A percentile compares a stretch with the other conserved stretches of the same genome.
These are phyloP conservation scores for Linnemannia schmuckeri DNA, from an alignment of 192 early-diverging fungal species.

Conservation along the genomic window DNA sequence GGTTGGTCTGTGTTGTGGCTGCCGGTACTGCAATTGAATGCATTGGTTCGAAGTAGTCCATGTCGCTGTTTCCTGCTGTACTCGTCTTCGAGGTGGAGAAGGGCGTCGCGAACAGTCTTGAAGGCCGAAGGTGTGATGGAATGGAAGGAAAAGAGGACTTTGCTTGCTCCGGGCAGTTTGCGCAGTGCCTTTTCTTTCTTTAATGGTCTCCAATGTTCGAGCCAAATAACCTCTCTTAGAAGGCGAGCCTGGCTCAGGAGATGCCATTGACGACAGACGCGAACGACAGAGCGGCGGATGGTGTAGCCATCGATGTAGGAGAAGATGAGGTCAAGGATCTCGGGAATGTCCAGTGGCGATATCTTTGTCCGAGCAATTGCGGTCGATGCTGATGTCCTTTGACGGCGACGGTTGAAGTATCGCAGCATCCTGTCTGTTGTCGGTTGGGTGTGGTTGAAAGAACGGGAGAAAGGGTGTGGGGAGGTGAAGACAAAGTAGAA, in stretches of 20 bases:
- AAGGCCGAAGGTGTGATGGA: background rate
- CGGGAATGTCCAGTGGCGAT: background rate
- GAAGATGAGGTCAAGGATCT: background rate
- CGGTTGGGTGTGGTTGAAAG: too few species aligned
- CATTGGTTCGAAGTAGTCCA: too few species aligned
- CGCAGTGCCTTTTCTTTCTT: background rate
- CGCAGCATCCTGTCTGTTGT: too few species aligned
- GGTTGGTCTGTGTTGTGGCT: too few species aligned
- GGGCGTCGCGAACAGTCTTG: background rate
- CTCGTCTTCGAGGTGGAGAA: too few species aligned
- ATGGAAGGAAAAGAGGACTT: background rate
- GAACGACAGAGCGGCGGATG: background rate
- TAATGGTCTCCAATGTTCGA: background rate
- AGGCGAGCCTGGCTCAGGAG: background rate
- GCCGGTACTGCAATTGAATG: too few species aligned
- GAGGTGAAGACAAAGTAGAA: too few species aligned
- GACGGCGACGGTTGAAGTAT: too few species aligned
- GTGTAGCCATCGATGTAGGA: background rate
- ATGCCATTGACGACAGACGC: background rate
- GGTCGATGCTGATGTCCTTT: too few species aligned
- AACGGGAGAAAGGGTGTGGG: too few species aligned
- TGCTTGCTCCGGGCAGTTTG: background rate
- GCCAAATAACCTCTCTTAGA: background rate
- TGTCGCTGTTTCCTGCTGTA: too few species aligned
- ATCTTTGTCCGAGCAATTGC: too few species aligned